phyloP scores from a whole-genome alignment of 257 asterid genomes.

The Solanum phureja region DNA sequence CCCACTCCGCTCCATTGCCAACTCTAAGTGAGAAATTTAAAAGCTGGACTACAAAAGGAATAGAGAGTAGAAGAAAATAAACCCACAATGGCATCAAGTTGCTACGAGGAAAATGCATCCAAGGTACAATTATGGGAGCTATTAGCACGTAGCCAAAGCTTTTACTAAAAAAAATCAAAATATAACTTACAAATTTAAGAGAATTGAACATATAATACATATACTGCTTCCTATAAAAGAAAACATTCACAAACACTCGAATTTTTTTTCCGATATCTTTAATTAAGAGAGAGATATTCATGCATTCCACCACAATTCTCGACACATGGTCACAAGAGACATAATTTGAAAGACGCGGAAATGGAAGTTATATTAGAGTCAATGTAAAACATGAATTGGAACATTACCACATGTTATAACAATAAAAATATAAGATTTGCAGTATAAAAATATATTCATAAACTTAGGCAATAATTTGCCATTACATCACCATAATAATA shows the following conservation, averaged over 20 bases:
- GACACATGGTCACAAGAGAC: background rate
- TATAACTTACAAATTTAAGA: background rate
- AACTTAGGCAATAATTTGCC: background rate
- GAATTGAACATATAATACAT: background rate
- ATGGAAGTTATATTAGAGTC: background rate
- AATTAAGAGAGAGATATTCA: background rate
- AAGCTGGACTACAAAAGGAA: background rate
- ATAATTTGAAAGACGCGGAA: background rate
- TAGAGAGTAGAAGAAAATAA: background rate
- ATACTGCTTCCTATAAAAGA: background rate
- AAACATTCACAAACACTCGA: too few species aligned
- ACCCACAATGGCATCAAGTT: background rate
- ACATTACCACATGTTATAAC: background rate
- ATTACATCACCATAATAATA: background rate
- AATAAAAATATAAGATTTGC: background rate
- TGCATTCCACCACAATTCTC: background rate
- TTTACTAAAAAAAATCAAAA: background rate
- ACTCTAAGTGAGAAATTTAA: background rate
- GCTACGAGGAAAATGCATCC: background rate
- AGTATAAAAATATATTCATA: background rate
- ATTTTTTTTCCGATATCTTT: fast-evolving
- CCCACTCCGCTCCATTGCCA: background rate
- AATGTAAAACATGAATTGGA: background rate
- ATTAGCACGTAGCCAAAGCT: background rate
- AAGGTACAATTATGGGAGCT: background rate